Evolutionary conservation across 306 rosid genomes (phyloP).

Genomic region (Benincasa hispida): DNA sequence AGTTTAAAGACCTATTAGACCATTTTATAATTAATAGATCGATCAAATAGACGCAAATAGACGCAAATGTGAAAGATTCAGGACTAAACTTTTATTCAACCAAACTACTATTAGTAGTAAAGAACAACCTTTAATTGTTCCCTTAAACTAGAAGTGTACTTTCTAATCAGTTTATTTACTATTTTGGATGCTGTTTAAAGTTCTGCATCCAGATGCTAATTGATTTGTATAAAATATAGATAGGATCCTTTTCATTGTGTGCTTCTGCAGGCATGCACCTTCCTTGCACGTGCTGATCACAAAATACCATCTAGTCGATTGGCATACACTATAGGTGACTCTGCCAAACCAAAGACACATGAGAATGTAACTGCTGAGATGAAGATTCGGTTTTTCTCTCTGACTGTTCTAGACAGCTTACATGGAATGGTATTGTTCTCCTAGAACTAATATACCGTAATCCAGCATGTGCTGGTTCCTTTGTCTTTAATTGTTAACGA

Average conservation of each 20-base stretch:
- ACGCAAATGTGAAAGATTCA: neutral
- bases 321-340: constrained; percentile 74
- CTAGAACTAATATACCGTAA: neutral
- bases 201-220: neutral
- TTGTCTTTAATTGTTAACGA: neutral
- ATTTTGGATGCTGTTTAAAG: neutral
- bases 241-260: neutral
- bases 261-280: constrained; percentile 72
- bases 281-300: constrained; percentile 81
- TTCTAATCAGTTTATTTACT: neutral
- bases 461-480: constrained; percentile 3
- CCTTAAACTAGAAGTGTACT: neutral
- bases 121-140: neutral
- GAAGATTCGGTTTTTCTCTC: constrained; percentile 74
- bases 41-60: neutral
- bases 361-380: constrained; percentile 86
- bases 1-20: neutral
- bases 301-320: constrained; percentile 71
- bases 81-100: neutral
- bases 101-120: neutral
- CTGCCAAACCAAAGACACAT: constrained; percentile 68
- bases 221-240: neutral
- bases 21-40: neutral
- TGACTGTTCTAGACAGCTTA: constrained; percentile 83
- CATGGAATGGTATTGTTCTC: constrained; percentile 67